Base-by-base conservation (phyloP, 78 protist species). In the Mantamonas sphyraenae region DNA sequence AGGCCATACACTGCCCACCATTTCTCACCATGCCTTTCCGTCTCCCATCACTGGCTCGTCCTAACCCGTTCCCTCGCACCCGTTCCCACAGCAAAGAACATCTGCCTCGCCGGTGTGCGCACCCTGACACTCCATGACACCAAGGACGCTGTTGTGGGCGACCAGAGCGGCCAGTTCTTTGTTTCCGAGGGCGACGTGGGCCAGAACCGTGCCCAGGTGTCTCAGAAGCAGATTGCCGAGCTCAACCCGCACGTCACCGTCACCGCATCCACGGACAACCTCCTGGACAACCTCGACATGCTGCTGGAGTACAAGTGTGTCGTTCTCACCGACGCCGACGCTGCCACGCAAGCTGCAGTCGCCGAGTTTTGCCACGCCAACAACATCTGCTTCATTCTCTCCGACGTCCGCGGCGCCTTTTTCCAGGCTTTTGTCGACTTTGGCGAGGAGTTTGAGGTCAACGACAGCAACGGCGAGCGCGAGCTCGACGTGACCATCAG, bases 61-160 rank as follows among this genome's bases (percentile, higher is more conserved):
- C n/a, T n/a, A n/a, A n/a, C 38, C 30, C 2, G 35, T 64, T 12
- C 5, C 68, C 9, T 16, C 9, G 37, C 34, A 8, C 26, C 8
- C 58, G 30, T 10, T n/a, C 16, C n/a, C 77, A 8, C 39, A 79
- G 96, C 97, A 51, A 98, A 98, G 86, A 96, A 98, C 79, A 61
- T 97, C 24, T 77, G 92, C 14, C 90, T 98, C n/a, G 92, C 89
- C 14, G 99, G 99, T 33, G 95, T 95, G 42, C 77, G 83, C 56
- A 62, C 84, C n/a, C 92, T 95, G 33, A 77, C 93, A 14, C 45
- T 97, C n/a, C 81, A 83, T 59, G 98, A 95, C 83, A 22, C 56
- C 26, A 68, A 34, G 37, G 63, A 66, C 0, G 86, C 64, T 37
- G 26, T 34, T 34, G 2, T 85, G 65, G 16, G 33, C 14, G 96